Percentiles rank a stretch among this genome's conserved stretches.
phyloP scores from a whole-genome alignment of 2,329 filamentous ascomycete species.

The Pseudogymnoascus sp. region DNA sequence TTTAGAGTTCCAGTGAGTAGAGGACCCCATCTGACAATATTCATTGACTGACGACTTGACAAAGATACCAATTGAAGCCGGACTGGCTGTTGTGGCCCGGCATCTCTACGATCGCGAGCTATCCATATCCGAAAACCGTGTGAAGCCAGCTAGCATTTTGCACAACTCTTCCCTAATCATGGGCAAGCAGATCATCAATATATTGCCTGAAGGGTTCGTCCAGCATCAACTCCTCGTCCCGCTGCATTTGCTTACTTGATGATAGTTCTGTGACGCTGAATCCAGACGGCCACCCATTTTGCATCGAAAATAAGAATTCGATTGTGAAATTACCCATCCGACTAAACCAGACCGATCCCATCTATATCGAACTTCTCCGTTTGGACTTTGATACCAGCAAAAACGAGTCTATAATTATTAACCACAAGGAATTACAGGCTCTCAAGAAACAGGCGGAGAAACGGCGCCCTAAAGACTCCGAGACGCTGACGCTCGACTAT shows the following conservation, averaged over 20 bases:
- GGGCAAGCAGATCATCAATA: conserved; percentile 95
- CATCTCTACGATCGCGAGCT: conserved; percentile 88
- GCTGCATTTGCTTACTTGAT: conserved; percentile 11
- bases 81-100: conserved; percentile 66
- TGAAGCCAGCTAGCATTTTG: conserved; percentile 79
- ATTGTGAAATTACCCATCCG: conserved; percentile 69
- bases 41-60: conserved; percentile 15
- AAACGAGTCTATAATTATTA: conserved; percentile 73
- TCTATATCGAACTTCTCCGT: conserved; percentile 80
- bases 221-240: background rate
- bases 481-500: conserved; percentile 63
- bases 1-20: conserved; percentile 70
- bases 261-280: conserved; percentile 76
- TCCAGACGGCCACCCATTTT: conserved; percentile 72
- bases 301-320: conserved; percentile 58
- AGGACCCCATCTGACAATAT: background rate
- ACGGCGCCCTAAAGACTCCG: conserved; percentile 53
- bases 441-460: conserved; percentile 63
- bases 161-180: conserved; percentile 91
- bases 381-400: conserved; percentile 74
- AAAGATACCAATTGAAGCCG: conserved; percentile 65
- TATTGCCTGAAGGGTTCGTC: conserved; percentile 78
- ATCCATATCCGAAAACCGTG: conserved; percentile 85
- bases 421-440: conserved; percentile 64
- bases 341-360: conserved; percentile 88